Conservation (phyloP, 441 rosid species). For the Populus hybrid region DNA sequence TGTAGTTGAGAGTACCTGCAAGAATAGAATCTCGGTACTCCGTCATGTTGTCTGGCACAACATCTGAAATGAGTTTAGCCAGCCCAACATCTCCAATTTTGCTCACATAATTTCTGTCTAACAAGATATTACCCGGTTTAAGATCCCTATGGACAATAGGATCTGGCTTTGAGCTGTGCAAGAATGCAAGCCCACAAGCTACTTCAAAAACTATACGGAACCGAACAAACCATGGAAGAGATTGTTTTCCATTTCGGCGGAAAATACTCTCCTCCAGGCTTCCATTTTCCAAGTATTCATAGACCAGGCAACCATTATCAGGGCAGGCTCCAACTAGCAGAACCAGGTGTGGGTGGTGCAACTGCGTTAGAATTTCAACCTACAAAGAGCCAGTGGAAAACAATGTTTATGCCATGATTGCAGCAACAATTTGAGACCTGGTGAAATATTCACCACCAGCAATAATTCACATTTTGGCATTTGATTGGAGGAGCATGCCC, state of each 20-base stretch:
- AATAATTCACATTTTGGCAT: not conserved
- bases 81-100: slow-evolving; percentile 86
- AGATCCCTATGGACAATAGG: slow-evolving; percentile 91
- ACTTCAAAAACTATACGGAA: slow-evolving; percentile 69
- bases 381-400: slow-evolving; percentile 22
- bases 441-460: not conserved
- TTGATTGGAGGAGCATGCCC: too few species aligned
- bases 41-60: slow-evolving; percentile 68
- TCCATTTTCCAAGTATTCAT: slow-evolving; percentile 89
- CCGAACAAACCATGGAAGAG: slow-evolving; percentile 85
- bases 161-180: slow-evolving; percentile 89
- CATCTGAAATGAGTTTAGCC: slow-evolving; percentile 68
- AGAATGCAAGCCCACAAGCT: slow-evolving; percentile 82
- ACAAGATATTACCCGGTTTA: slow-evolving; percentile 75
- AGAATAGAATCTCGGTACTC: slow-evolving; percentile 59
- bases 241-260: slow-evolving; percentile 49
- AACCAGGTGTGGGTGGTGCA: slow-evolving; percentile 76
- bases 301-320: slow-evolving; percentile 74
- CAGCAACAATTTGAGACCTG: not conserved
- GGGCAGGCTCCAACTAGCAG: slow-evolving; percentile 93
- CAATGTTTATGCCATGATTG: not conserved
- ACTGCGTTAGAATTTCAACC: slow-evolving; percentile 86
- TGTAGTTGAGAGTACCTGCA: slow-evolving; percentile 76
- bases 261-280: slow-evolving; percentile 68
- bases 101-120: slow-evolving; percentile 70